Base-by-base conservation (phyloP, 2,329 filamentous ascomycete species). In the Claviceps digitariae region DNA sequence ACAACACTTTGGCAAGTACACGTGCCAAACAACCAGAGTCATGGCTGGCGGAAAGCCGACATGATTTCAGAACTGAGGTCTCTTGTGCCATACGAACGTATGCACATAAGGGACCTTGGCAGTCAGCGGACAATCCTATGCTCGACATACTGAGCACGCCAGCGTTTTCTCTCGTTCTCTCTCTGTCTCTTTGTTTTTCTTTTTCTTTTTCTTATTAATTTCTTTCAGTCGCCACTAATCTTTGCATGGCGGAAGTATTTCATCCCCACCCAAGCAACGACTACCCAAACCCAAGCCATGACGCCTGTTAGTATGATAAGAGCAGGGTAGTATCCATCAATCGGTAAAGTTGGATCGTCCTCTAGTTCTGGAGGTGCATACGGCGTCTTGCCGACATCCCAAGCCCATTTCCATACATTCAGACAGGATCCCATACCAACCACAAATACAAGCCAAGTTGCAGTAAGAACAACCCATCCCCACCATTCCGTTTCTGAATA, bases 281-380 rank as follows among this genome's bases (percentile, higher is more conserved):
- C 82, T 20, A 97, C 93, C 93, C 93, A 98, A 6, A 97, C 89
- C 93, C 93, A 98, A 20, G 90, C 90, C 87, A 98, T 96, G 29
- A 98, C 87, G 48, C 84, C 84, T 3, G 91, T 96, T 60, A 97
- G 73, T 55, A 97, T 93, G 58, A 97, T 87, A 63, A 98, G 72
- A 12, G 90, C 89, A 25, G 93, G 93, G 70, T 98, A 98, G 69
- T 98, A 98, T 10, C 94, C 93, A 12, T 94, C 87, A 63, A 98
- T 95, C 2, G 93, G 93, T 61, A 98, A 70, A 2, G 91, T 97
- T 7, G 87, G 84, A 69, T 98, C 93, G 68, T 97, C 90, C 67
- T 96, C 90, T 45, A 97, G 75, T 71, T 97, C 91, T 3, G 91
- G 91, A 50, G 91, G 91, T 52, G 91, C 91, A 69, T 95, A 95